These are phyloP conservation scores for Physaria fendleri DNA, from an alignment of 345 rosid genomes.

Conservation along the genomic window DNA sequence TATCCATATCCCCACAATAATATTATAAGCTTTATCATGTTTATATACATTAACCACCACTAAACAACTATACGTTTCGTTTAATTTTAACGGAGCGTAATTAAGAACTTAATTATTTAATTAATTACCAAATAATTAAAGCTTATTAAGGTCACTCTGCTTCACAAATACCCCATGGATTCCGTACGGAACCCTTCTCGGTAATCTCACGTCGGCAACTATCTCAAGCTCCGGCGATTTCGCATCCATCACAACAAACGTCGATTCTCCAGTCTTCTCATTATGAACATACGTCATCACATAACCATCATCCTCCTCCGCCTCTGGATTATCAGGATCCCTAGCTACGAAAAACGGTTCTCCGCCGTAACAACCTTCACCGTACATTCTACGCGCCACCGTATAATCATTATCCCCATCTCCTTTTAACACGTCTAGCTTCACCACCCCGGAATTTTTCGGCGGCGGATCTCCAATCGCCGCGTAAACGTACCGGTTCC, in stretches of 20 bases:
- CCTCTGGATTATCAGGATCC: slow-evolving; percentile 18
- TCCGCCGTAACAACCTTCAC: slow-evolving; percentile 31
- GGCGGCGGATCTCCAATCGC: slow-evolving; percentile 38
- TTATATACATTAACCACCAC: slow-evolving; percentile 16
- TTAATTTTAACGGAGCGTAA: background rate
- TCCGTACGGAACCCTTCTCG: slow-evolving; percentile 34
- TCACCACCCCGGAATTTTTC: slow-evolving; percentile 29
- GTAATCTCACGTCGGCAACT: slow-evolving; percentile 27
- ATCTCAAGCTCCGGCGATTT: slow-evolving; percentile 32
- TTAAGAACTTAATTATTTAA: slow-evolving; percentile 1
- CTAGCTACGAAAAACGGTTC: slow-evolving; percentile 33
- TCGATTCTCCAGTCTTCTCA: slow-evolving; percentile 24
- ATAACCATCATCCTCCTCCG: slow-evolving; percentile 36
- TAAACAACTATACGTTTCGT: background rate
- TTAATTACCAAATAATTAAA: background rate
- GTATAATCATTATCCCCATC: slow-evolving; percentile 25
- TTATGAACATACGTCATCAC: slow-evolving; percentile 31
- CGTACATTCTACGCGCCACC: slow-evolving; percentile 32
- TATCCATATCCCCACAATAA: background rate
- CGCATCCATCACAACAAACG: slow-evolving; percentile 34
- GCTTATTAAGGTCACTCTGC: slow-evolving; percentile 29
- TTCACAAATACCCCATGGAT: slow-evolving; percentile 34
- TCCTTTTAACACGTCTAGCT: slow-evolving; percentile 18
- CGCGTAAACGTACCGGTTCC: slow-evolving; percentile 22
- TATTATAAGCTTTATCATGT: background rate